A percentile compares a stretch with the other conserved stretches of the same genome.
Conservation (phyloP, 306 rosid species). For the Quercus agrifolia region DNA sequence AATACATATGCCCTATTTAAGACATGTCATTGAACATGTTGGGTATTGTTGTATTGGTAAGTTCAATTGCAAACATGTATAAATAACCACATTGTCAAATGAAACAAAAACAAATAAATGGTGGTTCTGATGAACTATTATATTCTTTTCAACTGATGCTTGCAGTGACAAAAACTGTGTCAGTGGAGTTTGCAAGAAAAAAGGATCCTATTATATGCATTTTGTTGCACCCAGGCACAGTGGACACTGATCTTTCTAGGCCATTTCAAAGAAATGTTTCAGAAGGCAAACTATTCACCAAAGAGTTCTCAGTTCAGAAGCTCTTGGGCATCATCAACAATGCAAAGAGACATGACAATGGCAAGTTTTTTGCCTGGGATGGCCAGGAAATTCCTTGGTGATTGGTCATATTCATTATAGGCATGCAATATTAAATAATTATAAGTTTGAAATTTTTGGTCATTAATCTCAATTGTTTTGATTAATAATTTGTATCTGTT, state of each 20-base stretch:
- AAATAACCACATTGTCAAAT: neutral
- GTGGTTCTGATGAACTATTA: neutral
- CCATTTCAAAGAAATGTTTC: conserved; percentile 91
- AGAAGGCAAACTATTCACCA: conserved; percentile 70
- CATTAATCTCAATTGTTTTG: neutral
- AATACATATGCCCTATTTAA: neutral
- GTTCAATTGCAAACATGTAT: neutral
- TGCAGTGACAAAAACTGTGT: conserved; percentile 69
- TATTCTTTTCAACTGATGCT: neutral
- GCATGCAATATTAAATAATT: neutral
- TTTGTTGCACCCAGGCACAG: conserved; percentile 92
- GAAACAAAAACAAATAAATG: neutral
- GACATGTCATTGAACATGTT: neutral
- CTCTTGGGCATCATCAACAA: conserved; percentile 59
- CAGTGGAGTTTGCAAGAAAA: conserved; percentile 74
- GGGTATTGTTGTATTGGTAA: neutral
- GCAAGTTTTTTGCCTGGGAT: conserved; percentile 95
- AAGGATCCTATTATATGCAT: conserved; percentile 78
- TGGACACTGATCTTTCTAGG: conserved; percentile 91
- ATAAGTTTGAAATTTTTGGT: neutral
- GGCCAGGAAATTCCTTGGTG: conserved; percentile 98
- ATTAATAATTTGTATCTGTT: neutral
- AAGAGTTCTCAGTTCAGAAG: conserved; percentile 77
- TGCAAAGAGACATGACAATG: conserved; percentile 68
- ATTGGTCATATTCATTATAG: neutral